phyloP scores from a whole-genome alignment of 257 asterid genomes.

The Fraxinus quadrangulata region DNA sequence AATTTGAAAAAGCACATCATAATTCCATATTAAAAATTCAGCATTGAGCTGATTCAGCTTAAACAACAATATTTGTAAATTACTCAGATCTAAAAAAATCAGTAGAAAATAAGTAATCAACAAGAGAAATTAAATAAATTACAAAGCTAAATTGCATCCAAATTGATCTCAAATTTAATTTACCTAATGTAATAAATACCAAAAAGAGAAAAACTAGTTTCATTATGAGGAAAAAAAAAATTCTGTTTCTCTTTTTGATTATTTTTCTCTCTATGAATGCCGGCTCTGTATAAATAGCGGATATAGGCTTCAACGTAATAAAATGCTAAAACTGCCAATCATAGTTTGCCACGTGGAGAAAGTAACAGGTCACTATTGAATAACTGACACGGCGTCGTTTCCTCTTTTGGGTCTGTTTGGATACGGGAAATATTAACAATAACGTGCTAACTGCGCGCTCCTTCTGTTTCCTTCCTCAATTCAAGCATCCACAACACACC shows the following conservation, averaged over 20 bases:
- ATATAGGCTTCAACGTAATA: conserved; percentile 35
- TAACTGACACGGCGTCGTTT: background rate
- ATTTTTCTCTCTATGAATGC: background rate
- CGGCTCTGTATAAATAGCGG: background rate
- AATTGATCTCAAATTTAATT: background rate
- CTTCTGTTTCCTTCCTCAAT: background rate
- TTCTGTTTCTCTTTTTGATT: background rate
- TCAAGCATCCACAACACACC: conserved; percentile 20
- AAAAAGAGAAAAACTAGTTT: conserved; percentile 42
- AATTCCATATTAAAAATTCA: background rate
- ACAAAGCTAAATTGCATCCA: conserved; percentile 6
- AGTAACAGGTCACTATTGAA: background rate
- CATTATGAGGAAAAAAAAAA: conserved; percentile 34
- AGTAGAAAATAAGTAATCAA: background rate
- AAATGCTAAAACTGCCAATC: conserved; percentile 41
- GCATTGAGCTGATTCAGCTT: background rate
- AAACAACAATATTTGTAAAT: background rate
- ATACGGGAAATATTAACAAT: no score
- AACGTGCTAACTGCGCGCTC: no score
- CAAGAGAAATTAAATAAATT: background rate
- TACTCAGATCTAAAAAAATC: conserved; percentile 18
- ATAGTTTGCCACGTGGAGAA: conserved; percentile 36
- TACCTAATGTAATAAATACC: conserved; percentile 35
- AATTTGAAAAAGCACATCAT: background rate
- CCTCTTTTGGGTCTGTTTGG: background rate